phyloP scores from a whole-genome alignment of 2,329 filamentous ascomycete genomes.

The Aspergillus sp. region DNA sequence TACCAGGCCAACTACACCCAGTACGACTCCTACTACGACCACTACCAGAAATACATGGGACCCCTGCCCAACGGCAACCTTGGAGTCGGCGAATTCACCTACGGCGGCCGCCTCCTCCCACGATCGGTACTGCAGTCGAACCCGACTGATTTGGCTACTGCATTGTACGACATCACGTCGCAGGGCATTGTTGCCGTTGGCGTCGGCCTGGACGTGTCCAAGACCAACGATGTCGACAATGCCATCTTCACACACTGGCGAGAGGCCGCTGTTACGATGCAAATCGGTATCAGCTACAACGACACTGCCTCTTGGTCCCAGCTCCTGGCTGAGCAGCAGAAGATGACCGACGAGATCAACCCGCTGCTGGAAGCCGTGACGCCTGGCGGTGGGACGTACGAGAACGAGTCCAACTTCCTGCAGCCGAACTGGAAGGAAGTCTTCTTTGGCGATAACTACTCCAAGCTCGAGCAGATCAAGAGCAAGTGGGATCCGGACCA shows the following conservation, averaged over 20 bases:
- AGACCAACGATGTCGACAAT: slow-evolving; percentile 37
- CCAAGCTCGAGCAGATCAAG: slow-evolving; percentile 38
- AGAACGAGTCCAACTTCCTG: slow-evolving; percentile 45
- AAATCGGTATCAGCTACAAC: slow-evolving; percentile 36
- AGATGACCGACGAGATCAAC: slow-evolving; percentile 42
- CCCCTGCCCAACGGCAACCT: slow-evolving; percentile 30
- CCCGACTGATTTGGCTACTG: slow-evolving; percentile 26
- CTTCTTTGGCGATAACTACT: slow-evolving; percentile 47
- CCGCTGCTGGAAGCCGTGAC: slow-evolving; percentile 41
- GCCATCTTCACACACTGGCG: slow-evolving; percentile 44
- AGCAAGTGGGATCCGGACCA: slow-evolving; percentile 42
- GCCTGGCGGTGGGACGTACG: slow-evolving; percentile 41
- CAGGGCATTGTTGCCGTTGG: slow-evolving; percentile 38
- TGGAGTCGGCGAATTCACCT: slow-evolving; percentile 26
- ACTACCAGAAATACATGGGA: slow-evolving; percentile 35
- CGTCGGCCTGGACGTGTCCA: slow-evolving; percentile 40
- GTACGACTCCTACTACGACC: slow-evolving; percentile 34
- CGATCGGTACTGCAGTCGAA: slow-evolving; percentile 33
- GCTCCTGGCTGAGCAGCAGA: slow-evolving; percentile 36
- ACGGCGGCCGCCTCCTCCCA: slow-evolving; percentile 38
- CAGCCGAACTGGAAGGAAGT: slow-evolving; percentile 42
- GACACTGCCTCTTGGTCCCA: slow-evolving; percentile 38
- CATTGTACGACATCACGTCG: slow-evolving; percentile 35
- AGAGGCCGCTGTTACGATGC: slow-evolving; percentile 38
- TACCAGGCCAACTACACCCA: slow-evolving; percentile 31